Conservation (phyloP, 2,329 filamentous ascomycete genomes). For the Diaporthe longicolla region DNA sequence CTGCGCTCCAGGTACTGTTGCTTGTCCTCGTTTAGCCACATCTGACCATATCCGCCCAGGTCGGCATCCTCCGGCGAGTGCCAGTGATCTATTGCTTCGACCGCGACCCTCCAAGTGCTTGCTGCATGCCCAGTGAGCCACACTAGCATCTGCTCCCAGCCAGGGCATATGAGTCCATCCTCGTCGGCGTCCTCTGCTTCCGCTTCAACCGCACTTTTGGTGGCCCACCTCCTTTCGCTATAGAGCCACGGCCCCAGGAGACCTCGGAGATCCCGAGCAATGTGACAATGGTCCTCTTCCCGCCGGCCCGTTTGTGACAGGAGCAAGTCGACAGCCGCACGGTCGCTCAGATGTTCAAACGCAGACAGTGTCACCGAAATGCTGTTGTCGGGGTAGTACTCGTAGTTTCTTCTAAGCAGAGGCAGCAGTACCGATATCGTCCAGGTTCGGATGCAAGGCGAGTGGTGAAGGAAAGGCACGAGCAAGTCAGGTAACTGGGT, state of each 20-base stretch:
- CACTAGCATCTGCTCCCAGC: slow-evolving; percentile 78
- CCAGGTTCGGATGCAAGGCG: slow-evolving; percentile 75
- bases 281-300: slow-evolving; percentile 55
- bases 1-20: slow-evolving; percentile 71
- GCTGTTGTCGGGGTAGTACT: slow-evolving; percentile 73
- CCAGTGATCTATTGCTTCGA: slow-evolving; percentile 78
- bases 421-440: slow-evolving; percentile 78
- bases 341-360: slow-evolving; percentile 74
- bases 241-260: slow-evolving; percentile 82
- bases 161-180: slow-evolving; percentile 61
- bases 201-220: slow-evolving; percentile 43
- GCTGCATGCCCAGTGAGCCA: slow-evolving; percentile 76
- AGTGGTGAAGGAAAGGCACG: slow-evolving; percentile 75
- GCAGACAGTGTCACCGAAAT: slow-evolving; percentile 69
- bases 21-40: slow-evolving; percentile 72
- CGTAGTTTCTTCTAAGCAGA: slow-evolving; percentile 75
- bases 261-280: slow-evolving; percentile 76
- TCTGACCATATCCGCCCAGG: slow-evolving; percentile 70
- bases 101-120: slow-evolving; percentile 73
- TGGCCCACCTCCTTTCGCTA: slow-evolving; percentile 71
- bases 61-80: slow-evolving; percentile 80
- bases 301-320: slow-evolving; percentile 68
- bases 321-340: slow-evolving; percentile 71
- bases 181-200: slow-evolving; percentile 46
- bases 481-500: slow-evolving; percentile 77